Conservation (phyloP, 2,329 filamentous ascomycete species). For the Xylaria sp. region DNA sequence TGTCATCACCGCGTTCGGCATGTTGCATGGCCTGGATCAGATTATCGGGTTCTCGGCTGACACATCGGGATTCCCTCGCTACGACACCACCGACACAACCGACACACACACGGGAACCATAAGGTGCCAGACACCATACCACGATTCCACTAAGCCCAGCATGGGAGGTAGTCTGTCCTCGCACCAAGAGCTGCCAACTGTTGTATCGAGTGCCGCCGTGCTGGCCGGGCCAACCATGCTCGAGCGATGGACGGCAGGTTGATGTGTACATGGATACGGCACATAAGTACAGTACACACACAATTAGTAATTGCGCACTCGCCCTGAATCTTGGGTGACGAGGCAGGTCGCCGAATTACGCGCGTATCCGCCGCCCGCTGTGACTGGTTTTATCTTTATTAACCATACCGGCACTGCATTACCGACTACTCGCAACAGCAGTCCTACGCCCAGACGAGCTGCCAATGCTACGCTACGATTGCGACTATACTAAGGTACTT, state of each 20-base stretch:
- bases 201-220: no score
- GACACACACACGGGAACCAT: neutral
- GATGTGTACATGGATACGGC: no score
- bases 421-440: no score
- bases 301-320: neutral
- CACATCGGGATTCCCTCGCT: slow-evolving; percentile 10
- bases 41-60: slow-evolving; percentile 1
- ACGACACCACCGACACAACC: no score
- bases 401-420: neutral
- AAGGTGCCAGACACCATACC: no score
- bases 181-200: no score
- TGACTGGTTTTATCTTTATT: slow-evolving; percentile 20
- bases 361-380: neutral
- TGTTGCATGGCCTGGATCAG: slow-evolving; percentile 5
- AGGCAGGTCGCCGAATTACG: slow-evolving; percentile 3
- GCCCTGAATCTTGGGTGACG: neutral
- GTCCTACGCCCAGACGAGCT: no score
- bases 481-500: neutral
- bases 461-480: neutral
- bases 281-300: no score
- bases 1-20: slow-evolving; percentile 7
- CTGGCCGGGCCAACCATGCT: no score
- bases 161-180: slow-evolving; percentile 9
- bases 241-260: neutral
- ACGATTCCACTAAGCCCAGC: slow-evolving; percentile 10